Evolutionary conservation across 2,329 filamentous ascomycete genomes (phyloP).

Genomic region (Magnaporthales sp.): DNA sequence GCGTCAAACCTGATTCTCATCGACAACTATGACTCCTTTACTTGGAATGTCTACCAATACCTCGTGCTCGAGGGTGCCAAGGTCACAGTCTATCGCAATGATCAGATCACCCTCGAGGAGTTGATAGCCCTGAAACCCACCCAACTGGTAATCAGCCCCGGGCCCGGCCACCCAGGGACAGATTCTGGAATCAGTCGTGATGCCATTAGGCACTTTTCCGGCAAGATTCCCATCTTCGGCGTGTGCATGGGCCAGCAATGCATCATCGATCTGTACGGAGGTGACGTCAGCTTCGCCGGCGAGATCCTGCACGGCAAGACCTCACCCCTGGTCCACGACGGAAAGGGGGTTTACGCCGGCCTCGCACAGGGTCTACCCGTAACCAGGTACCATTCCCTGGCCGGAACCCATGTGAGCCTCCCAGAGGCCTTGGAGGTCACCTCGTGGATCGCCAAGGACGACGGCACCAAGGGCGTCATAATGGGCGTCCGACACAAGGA

Average conservation of each 20-base stretch:
- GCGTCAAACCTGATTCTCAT: conserved; percentile 91
- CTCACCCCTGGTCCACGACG: conserved; percentile 80
- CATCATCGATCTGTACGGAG: conserved; percentile 90
- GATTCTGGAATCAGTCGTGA: conserved; percentile 92
- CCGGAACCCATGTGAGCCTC: conserved; percentile 80
- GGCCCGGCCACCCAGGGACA: conserved; percentile 82
- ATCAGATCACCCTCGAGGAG: conserved; percentile 79
- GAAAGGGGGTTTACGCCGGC: conserved; percentile 83
- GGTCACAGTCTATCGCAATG: conserved; percentile 86
- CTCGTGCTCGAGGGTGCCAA: conserved; percentile 89
- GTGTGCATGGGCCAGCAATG: conserved; percentile 99
- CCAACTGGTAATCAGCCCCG: conserved; percentile 89
- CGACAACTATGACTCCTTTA: conserved; percentile 99
- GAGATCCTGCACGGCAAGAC: conserved; percentile 98
- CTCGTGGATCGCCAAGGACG: conserved; percentile 74
- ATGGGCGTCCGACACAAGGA: conserved; percentile 96
- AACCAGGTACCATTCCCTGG: conserved; percentile 92
- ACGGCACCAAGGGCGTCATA: conserved; percentile 76
- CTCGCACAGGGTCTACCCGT: conserved; percentile 75
- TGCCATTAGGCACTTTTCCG: conserved; percentile 82
- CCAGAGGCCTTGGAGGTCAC: conserved; percentile 81
- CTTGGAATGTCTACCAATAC: conserved; percentile 99
- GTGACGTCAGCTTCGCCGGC: conserved; percentile 82
- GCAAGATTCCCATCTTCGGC: conserved; percentile 92
- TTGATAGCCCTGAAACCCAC: conserved; percentile 78